Percentiles rank a stretch among this genome's conserved stretches.
Conservation (phyloP, 2,329 filamentous ascomycete genomes). For the Tolypocladium tundrense region DNA sequence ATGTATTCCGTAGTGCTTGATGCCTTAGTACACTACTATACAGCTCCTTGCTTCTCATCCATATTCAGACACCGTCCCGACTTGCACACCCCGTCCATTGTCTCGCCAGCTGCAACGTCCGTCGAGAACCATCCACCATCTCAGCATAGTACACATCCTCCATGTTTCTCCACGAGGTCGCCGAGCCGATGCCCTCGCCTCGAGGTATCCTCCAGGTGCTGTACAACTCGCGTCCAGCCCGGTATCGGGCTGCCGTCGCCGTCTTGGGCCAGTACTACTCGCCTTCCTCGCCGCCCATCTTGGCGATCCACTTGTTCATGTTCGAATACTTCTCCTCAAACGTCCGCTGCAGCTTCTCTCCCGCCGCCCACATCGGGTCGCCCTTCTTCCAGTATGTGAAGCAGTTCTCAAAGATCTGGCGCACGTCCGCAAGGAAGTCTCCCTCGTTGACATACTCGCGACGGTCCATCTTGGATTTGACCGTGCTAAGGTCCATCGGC, state of each 20-base stretch:
- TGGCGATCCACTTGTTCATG: conserved; percentile 50
- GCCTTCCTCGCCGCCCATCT: conserved; percentile 32
- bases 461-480: conserved; percentile 50
- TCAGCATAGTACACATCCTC: neutral
- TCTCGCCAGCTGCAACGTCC: neutral
- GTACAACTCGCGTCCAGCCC: neutral
- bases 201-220: neutral
- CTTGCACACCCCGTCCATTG: neutral
- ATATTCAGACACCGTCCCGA: neutral
- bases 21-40: neutral
- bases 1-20: too few species aligned
- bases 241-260: neutral
- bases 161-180: too few species aligned
- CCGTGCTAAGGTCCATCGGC: conserved; percentile 52
- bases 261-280: conserved; percentile 3
- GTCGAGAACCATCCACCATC: neutral
- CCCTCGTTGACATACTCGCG: conserved; percentile 39
- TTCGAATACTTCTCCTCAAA: conserved; percentile 49
- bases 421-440: conserved; percentile 47
- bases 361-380: conserved; percentile 43
- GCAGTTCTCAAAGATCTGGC: conserved; percentile 53
- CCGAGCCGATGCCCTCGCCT: neutral
- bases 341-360: conserved; percentile 46
- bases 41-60: neutral
- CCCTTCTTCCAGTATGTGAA: conserved; percentile 51